A percentile compares a stretch with the other conserved stretches of the same genome.
Evolutionary conservation across 148 eudicot species (phyloP).

Genomic region (Vaccinium myrtillus): DNA sequence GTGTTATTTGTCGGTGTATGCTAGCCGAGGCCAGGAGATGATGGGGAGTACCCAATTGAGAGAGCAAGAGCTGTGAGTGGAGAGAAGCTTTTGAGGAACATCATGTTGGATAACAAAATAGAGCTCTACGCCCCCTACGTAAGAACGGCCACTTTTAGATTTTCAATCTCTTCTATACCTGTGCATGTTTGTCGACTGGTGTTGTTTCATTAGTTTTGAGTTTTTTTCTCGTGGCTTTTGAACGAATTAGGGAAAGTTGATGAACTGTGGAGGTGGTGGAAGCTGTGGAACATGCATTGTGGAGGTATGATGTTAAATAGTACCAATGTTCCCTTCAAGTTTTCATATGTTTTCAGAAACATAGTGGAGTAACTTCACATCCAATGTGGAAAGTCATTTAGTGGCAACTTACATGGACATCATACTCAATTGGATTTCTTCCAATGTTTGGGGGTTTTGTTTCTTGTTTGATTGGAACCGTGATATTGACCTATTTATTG

Average conservation of each 20-base stretch:
- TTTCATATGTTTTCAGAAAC: neutral
- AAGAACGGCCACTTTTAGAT: conserved; percentile 22
- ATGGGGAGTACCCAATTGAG: conserved; percentile 59
- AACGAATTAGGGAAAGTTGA: conserved; percentile 64
- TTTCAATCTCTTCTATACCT: neutral
- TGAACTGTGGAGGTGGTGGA: conserved; percentile 98
- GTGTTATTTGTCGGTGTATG: neutral
- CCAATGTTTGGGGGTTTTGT: neutral
- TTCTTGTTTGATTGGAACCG: neutral
- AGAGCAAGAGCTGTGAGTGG: conserved; percentile 71
- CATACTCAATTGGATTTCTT: neutral
- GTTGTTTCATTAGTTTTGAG: neutral
- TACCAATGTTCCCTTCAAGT: neutral
- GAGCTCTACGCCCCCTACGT: conserved; percentile 96
- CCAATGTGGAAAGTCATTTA: neutral
- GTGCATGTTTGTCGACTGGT: neutral
- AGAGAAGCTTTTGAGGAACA: conserved; percentile 78
- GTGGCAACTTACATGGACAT: neutral
- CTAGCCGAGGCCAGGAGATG: conserved; percentile 66
- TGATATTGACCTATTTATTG: neutral
- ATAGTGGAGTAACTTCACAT: neutral
- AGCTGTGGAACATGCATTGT: conserved; percentile 96
- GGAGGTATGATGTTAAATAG: conserved; percentile 48
- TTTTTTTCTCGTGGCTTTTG: neutral
- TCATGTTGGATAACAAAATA: conserved; percentile 85